Evolutionary conservation across 257 asterid genomes (phyloP).

Genomic region (Salvia miltiorrhiza): DNA sequence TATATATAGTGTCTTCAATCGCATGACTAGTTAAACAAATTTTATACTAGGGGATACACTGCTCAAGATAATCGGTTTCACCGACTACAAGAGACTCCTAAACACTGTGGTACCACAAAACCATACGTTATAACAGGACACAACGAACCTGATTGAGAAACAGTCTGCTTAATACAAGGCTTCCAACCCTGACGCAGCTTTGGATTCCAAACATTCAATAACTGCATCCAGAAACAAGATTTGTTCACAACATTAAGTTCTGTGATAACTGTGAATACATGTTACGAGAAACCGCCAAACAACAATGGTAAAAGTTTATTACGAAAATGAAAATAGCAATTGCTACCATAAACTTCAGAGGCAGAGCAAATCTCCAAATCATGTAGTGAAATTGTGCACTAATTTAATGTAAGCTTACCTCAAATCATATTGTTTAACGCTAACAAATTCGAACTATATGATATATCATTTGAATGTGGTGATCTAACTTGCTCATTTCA

Average conservation of each 20-base stretch:
- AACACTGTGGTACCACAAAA: neutral
- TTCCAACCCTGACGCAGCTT: constrained; percentile 82
- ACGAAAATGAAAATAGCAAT: neutral
- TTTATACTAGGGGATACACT: neutral
- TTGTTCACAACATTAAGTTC: neutral
- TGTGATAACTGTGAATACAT: neutral
- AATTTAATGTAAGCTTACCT: neutral
- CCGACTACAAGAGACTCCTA: neutral
- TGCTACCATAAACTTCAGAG: neutral
- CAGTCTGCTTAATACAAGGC: constrained; percentile 70
- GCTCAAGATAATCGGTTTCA: neutral
- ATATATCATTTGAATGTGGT: neutral
- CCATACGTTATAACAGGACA: neutral
- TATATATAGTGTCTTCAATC: neutral
- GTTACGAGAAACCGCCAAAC: neutral
- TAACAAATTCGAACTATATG: neutral
- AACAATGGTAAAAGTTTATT: neutral
- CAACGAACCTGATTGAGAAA: constrained; percentile 61
- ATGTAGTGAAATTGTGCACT: neutral
- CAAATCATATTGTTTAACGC: neutral
- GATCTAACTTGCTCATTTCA: neutral
- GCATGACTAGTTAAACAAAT: neutral
- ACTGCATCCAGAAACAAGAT: constrained; percentile 42
- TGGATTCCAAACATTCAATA: constrained; percentile 81
- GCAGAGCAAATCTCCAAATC: neutral